Evolutionary conservation across 768 basidiomycete species (phyloP), one percentile per base, ranked within the genome.

Genomic region (Xerocomellus intermedius): DNA sequence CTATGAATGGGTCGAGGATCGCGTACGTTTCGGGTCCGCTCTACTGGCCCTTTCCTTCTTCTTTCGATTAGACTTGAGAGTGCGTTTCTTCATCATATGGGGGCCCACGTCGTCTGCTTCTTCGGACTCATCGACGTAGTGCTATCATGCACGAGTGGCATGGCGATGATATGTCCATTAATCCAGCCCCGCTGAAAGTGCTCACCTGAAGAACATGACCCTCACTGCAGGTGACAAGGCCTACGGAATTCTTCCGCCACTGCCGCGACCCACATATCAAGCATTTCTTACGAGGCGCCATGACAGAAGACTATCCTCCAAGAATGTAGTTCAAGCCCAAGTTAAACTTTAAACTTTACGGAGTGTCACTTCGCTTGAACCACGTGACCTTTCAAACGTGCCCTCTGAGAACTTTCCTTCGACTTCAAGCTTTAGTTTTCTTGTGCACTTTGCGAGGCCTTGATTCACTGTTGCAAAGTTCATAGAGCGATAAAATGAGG

Each of bases 181-280:
- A 52, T 7, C 30, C n/a, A 14, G 14, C 21, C 32, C 10, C n/a
- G 26, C n/a, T 14, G 35, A 55, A 19, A 33, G 54, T 22, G 62
- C 73, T 60, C 67, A 92, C 93, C 80, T 92, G 89, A 30, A 94
- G 80, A 56, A 96, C 82, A 69, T 97, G 94, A 10, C 94, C 94
- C 66, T 97, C 94, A 60, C 85, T 89, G 70, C 94, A 97, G 2
- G 87, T 85, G 41, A 94, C 81, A 41, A 88, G 76, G 1, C 94
- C 94, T 35, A 85, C 88, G 1, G 85, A 80, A 12, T 93, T 91
- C 65, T 91, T 94, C 63, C 90, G 84, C 93, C 93, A 97, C 68
- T 87, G 82, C 47, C 82, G 83, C 22, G 93, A 94, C 9, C 89
- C 85, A 66, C 94, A 97, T 21, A 86, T 79, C 0, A 82, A 77